These are phyloP conservation scores for Aotearoamyces nothofagi DNA, from an alignment of 2,329 filamentous ascomycete species.

Conservation along the genomic window DNA sequence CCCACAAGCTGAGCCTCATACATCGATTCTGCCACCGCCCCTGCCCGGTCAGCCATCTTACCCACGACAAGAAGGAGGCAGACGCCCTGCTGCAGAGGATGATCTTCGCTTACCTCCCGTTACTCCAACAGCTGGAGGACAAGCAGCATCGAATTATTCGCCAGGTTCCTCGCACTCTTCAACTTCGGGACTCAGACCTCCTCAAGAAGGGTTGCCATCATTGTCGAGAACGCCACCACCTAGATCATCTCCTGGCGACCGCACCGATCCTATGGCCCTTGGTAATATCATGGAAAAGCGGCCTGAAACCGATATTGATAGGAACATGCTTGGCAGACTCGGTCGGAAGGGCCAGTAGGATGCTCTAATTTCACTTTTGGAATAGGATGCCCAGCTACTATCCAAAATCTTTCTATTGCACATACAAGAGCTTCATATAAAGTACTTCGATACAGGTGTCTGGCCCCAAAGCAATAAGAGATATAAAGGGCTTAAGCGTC, in stretches of 20 bases:
- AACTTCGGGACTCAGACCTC: conserved; percentile 15
- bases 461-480: too few species aligned
- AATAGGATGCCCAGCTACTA: too few species aligned
- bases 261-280: conserved; percentile 19
- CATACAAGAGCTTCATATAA: too few species aligned
- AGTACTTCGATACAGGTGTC: too few species aligned
- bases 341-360: conserved; percentile 13
- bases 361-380: too few species aligned
- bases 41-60: conserved; percentile 17
- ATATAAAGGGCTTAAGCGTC: too few species aligned
- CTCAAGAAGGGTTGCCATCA: conserved; percentile 10
- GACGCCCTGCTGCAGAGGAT: conserved; percentile 15
- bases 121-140: conserved; percentile 11
- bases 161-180: conserved; percentile 17
- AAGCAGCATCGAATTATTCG: conserved; percentile 15
- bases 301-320: conserved; percentile 17
- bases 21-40: conserved; percentile 21
- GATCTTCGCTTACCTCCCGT: conserved; percentile 19
- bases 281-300: conserved; percentile 18
- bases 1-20: conserved; percentile 19
- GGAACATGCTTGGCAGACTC: conserved; percentile 17
- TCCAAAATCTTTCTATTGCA: too few species aligned
- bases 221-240: conserved; percentile 17
- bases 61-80: conserved; percentile 11
- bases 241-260: conserved; percentile 12